Evolutionary conservation across 2,329 filamentous ascomycete species (phyloP).

Genomic region (Hypoxylon sp.): DNA sequence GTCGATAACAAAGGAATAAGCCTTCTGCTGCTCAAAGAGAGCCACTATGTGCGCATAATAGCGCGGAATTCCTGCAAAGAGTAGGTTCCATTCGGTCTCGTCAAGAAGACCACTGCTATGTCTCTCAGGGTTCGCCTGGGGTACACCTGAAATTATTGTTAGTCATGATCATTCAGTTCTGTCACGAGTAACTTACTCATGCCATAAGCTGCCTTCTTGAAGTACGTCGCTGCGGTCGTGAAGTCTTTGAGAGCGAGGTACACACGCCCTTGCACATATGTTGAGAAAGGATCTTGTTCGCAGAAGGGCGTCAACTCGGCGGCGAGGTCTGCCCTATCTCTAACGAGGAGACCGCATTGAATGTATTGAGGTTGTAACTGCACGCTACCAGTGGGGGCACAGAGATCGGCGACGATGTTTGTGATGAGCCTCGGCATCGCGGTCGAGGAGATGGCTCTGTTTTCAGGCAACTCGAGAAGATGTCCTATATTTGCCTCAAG

Average conservation of each 20-base stretch:
- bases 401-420: slow-evolving; percentile 76
- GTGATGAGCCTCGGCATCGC: slow-evolving; percentile 69
- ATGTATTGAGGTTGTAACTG: slow-evolving; percentile 73
- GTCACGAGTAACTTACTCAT: slow-evolving; percentile 74
- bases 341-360: slow-evolving; percentile 73
- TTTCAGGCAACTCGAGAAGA: slow-evolving; percentile 73
- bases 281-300: slow-evolving; percentile 73
- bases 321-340: slow-evolving; percentile 72
- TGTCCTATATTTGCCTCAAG: slow-evolving; percentile 73
- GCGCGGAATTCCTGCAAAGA: slow-evolving; percentile 80
- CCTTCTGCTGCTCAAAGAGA: slow-evolving; percentile 83
- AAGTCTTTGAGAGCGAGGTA: slow-evolving; percentile 81
- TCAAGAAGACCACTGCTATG: slow-evolving; percentile 79
- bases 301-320: slow-evolving; percentile 70
- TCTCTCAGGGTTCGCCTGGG: slow-evolving; percentile 62
- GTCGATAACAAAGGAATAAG: slow-evolving; percentile 85
- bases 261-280: slow-evolving; percentile 88
- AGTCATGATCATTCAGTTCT: slow-evolving; percentile 41
- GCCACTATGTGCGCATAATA: slow-evolving; percentile 91
- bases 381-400: slow-evolving; percentile 74
- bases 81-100: slow-evolving; percentile 77
- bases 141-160: slow-evolving; percentile 59
- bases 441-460: slow-evolving; percentile 58
- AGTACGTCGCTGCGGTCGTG: slow-evolving; percentile 79
- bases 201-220: slow-evolving; percentile 85